These are phyloP conservation scores for Lachnellula subtilissima DNA, from an alignment of 2,329 filamentous ascomycete genomes.

Conservation along the genomic window DNA sequence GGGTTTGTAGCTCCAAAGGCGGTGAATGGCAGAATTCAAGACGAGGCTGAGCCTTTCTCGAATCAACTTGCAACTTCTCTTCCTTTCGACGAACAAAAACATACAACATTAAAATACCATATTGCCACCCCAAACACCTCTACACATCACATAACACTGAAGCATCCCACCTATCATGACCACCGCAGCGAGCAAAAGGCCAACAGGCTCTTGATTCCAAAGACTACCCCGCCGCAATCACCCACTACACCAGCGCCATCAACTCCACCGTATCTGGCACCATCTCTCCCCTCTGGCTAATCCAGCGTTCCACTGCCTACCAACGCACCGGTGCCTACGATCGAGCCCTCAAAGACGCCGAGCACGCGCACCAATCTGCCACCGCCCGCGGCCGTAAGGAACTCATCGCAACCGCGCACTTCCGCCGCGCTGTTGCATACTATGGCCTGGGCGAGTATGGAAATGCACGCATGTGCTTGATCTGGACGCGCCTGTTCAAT, in stretches of 20 bases:
- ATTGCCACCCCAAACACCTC: neutral
- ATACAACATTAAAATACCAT: neutral
- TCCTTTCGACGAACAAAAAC: too few relatives aligned
- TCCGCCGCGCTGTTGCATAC: conserved; percentile 71
- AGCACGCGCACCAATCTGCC: conserved; percentile 59
- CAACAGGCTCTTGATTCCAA: conserved; percentile 56
- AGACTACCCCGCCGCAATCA: conserved; percentile 64
- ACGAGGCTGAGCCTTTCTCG: conserved; percentile 11
- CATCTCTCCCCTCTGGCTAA: conserved; percentile 66
- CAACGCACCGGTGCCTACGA: conserved; percentile 57
- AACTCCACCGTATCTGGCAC: conserved; percentile 53
- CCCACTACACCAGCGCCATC: conserved; percentile 63
- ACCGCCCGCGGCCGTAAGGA: conserved; percentile 67
- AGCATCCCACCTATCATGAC: conserved; percentile 37
- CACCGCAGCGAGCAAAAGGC: conserved; percentile 46
- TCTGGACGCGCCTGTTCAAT: conserved; percentile 49
- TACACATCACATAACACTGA: neutral
- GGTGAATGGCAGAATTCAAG: neutral
- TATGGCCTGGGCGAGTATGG: conserved; percentile 66
- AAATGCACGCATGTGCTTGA: conserved; percentile 68
- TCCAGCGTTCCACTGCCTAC: conserved; percentile 76
- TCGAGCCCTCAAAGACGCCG: conserved; percentile 64
- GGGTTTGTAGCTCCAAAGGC: neutral
- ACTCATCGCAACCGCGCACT: conserved; percentile 74
- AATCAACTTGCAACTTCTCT: neutral